Percentiles rank a stretch among this genome's conserved stretches.
Conservation (phyloP, 1,284 basidiomycete species). For the Laetiporus sulphureus region DNA sequence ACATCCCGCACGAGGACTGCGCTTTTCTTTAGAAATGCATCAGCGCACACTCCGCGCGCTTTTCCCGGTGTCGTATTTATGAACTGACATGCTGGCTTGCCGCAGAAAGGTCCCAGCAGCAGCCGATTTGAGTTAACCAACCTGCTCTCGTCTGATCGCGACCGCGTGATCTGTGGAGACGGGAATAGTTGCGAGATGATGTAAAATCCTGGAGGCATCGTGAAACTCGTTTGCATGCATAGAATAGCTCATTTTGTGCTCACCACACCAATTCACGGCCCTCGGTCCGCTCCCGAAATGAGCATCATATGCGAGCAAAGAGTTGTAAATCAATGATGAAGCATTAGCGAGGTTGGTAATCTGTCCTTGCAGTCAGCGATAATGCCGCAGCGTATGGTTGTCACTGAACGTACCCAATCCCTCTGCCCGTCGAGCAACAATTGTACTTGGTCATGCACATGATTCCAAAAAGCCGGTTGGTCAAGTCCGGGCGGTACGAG, state of each 20-base stretch:
- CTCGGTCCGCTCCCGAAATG: slow-evolving; percentile 59
- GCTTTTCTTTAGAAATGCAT: slow-evolving; percentile 52
- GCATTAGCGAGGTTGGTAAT: slow-evolving; percentile 84
- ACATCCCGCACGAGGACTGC: slow-evolving; percentile 70
- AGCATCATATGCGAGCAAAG: slow-evolving; percentile 58
- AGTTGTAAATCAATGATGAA: slow-evolving; percentile 72
- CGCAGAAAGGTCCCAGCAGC: slow-evolving; percentile 80
- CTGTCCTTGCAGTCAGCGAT: slow-evolving; percentile 30
- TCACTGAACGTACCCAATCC: slow-evolving; percentile 73
- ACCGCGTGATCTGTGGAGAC: slow-evolving; percentile 26
- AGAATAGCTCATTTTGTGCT: too few species aligned
- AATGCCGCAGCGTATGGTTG: slow-evolving; percentile 10
- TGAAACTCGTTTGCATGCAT: neutral
- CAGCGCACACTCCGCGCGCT: slow-evolving; percentile 75
- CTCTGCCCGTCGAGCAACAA: slow-evolving; percentile 60
- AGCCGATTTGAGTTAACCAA: slow-evolving; percentile 27
- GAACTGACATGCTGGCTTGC: slow-evolving; percentile 82
- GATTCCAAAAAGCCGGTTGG: slow-evolving; percentile 75
- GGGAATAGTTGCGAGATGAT: slow-evolving; percentile 62
- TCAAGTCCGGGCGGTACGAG: slow-evolving; percentile 61
- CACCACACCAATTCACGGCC: slow-evolving; percentile 88
- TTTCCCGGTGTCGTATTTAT: slow-evolving; percentile 56
- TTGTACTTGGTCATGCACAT: slow-evolving; percentile 60
- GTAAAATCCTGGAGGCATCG: slow-evolving; percentile 66
- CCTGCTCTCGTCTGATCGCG: slow-evolving; percentile 3